Evolutionary conservation across 257 asterid genomes (phyloP), one percentile per base, ranked within the genome.

Genomic region (Scutellaria minor): DNA sequence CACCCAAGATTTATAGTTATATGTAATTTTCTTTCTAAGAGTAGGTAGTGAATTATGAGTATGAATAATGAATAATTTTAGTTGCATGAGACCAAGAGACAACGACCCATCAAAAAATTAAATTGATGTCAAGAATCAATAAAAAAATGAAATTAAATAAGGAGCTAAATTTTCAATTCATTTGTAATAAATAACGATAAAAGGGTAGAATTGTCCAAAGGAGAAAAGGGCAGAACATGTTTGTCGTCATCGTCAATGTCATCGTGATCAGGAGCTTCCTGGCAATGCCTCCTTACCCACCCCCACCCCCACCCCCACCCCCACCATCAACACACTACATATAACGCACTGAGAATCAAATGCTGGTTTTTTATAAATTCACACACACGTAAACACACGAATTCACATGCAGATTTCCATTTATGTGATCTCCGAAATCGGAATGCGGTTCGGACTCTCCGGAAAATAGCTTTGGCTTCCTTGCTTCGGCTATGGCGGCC

Each of bases 401-500:
- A 42, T 61, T 69, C 70, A 69, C 76, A 64, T 70, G 82, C 82
- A 78, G 35, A 5, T 42, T 14, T 20, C 51, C 69, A 54, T 54
- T 67, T 1, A 42, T 58, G 64, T 70, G 64, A 71, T 66, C 64
- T 50, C 64, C 24, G 20, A 9, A 70, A 9, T 12, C 41, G 52
- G 59, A 66, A 71, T 75, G 77, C 45, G 13, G 57, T 63, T 46
- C 11, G 15, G 6, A 57, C 35, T 60, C 7, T 42, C 53, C 42
- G 45, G 53, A 15, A 54, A 56, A 10, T 45, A 63, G 62, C 35
- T 72, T 40, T 39, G 52, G 37, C 11, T 42, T 50, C 31, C 18
- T 35, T 27, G 58, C 31, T 74, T 56, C 71, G n/a, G 42, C 79
- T 75, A 81, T 81, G 85, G 77, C 83, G 64, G 75, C 78, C 73